Conservation (phyloP, 1,284 basidiomycete genomes). For the Sanghuangporus weigelae region DNA sequence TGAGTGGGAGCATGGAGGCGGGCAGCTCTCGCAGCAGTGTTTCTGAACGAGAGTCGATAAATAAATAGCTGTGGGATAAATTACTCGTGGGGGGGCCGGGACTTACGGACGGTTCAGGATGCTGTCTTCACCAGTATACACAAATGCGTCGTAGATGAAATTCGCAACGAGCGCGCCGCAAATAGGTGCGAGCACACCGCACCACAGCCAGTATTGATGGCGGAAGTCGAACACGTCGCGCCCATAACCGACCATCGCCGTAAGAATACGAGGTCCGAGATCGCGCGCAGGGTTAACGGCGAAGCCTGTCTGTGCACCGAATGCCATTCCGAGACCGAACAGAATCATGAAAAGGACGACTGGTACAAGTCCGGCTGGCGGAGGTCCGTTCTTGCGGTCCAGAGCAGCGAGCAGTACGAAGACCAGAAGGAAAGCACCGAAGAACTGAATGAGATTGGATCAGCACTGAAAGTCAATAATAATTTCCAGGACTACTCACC, state of each 20-base stretch:
- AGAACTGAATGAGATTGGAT: conserved; percentile 33
- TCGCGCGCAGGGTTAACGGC: conserved; percentile 64
- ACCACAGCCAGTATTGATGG: conserved; percentile 47
- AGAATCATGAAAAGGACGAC: conserved; percentile 50
- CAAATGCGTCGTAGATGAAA: conserved; percentile 32
- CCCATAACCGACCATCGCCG: conserved; percentile 58
- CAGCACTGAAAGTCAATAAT: background rate
- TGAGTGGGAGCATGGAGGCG: background rate
- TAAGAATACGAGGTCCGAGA: conserved; percentile 54
- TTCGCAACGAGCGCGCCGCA: conserved; percentile 32
- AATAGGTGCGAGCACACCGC: conserved; percentile 34
- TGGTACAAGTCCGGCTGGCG: conserved; percentile 46
- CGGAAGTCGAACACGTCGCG: conserved; percentile 28
- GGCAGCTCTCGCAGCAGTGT: background rate
- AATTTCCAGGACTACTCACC: background rate
- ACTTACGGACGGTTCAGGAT: conserved; percentile 19
- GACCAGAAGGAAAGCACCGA: conserved; percentile 54
- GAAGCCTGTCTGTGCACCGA: conserved; percentile 60
- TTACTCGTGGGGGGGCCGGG: background rate
- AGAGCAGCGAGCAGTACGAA: conserved; percentile 38
- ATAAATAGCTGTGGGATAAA: background rate
- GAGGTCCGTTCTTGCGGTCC: conserved; percentile 43
- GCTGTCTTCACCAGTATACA: conserved; percentile 31
- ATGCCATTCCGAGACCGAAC: conserved; percentile 46
- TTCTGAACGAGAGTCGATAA: background rate